These are phyloP conservation scores for Chaetothyriales sp. DNA, from an alignment of 2,329 filamentous ascomycete genomes.

Conservation along the genomic window DNA sequence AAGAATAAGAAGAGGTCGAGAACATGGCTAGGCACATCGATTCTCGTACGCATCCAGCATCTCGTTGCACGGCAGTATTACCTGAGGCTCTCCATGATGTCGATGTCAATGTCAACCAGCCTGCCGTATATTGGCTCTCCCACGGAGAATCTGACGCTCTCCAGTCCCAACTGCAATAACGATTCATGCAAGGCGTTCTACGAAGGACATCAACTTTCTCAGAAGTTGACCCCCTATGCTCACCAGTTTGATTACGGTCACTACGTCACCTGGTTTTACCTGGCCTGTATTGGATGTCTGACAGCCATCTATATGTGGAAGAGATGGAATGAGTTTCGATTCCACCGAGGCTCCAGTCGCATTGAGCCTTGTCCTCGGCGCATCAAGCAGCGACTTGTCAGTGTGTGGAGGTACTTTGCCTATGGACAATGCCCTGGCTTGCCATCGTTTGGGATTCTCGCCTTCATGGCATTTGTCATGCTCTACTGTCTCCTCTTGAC, in stretches of 20 bases:
- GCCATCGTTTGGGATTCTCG: conserved; percentile 5
- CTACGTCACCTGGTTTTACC: conserved; percentile 7
- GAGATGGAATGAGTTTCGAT: background rate
- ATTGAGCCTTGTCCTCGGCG: background rate
- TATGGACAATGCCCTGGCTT: conserved; percentile 5
- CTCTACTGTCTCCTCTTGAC: conserved; percentile 2
- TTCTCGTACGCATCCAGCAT: too few species aligned
- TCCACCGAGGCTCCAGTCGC: background rate
- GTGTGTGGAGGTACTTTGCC: conserved; percentile 2
- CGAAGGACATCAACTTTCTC: conserved; percentile 3
- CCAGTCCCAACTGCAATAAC: conserved; percentile 4
- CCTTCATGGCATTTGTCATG: conserved; percentile 2
- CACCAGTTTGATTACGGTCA: conserved; percentile 7
- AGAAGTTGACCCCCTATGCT: conserved; percentile 2
- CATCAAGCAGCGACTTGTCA: background rate
- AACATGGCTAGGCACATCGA: too few species aligned
- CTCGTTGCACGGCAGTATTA: background rate
- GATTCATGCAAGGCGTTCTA: conserved; percentile 6
- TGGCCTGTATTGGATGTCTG: conserved; percentile 5
- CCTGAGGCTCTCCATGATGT: background rate
- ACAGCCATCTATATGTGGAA: background rate
- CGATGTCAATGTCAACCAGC: background rate
- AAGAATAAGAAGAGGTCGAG: too few species aligned
- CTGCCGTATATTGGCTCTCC: background rate
- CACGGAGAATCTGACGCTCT: conserved; percentile 1